Base-by-base conservation (phyloP, 2,329 filamentous ascomycete species). In the Fusarium verticillioides region DNA sequence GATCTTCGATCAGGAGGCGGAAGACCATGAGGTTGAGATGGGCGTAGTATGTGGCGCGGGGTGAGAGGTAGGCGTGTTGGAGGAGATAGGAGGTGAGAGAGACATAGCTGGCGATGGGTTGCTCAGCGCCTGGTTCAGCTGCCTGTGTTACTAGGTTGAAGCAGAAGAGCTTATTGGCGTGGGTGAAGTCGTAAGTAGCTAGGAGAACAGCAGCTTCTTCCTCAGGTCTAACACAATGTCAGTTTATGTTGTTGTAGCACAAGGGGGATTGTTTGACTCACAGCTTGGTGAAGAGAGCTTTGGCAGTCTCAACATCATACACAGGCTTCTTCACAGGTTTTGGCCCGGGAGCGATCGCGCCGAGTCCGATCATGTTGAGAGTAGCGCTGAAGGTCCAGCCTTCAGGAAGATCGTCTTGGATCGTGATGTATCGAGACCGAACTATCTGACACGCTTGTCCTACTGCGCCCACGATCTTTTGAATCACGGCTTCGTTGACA, bases 121-220 rank as follows among this genome's bases (percentile, higher is more conserved):
- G 88, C 77, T 96, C 91, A 54, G 89, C 86, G 46, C 87, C 89
- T 75, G 92, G 92, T 54, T 91, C 90, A 2, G 90, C 83, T 10
- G 70, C 60, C 58, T 88, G 80, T 5, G 90, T 91, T 58, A 97
- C 90, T 47, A 99, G 84, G 76, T 93, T 95, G 80, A 94, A 93
- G 81, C 94, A 96, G 82, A 99, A 98, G 13, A 98, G 87, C 83
- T 98, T 98, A 85, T 98, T 99, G 39, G 95, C 93, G 79, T 97
- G 93, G 7, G 92, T 91, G 80, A 98, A 98, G 81, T 98, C 96
- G 80, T 98, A 99, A 0, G 94, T 92, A 2, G 94, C 92, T 39
- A 99, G 87, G 8, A 98, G 84, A 6, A 97, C 87, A 9, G 95
- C 91, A 21, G 94, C 93, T 81, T 95, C 91, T 66, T 91, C 88